Evolutionary conservation across 164 flowering plant genomes (phyloP).

Genomic region (Chimonanthus praecox): DNA sequence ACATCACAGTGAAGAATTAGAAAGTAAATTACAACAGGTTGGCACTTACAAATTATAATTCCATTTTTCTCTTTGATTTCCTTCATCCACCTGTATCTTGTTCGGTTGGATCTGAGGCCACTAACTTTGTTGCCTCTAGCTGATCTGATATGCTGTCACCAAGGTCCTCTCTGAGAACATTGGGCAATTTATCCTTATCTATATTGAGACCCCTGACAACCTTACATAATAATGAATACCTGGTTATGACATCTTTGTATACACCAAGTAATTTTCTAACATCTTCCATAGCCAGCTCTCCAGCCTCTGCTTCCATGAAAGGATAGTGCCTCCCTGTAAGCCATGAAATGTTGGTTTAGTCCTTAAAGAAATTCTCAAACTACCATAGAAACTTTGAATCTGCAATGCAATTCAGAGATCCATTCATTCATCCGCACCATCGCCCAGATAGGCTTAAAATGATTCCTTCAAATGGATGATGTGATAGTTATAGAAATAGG

Average conservation of each 20-base stretch:
- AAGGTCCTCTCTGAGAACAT: conserved; percentile 7
- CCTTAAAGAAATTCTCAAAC: too few species aligned
- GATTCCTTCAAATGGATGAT: too few species aligned
- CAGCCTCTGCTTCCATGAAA: conserved; percentile 38
- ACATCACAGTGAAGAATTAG: not conserved
- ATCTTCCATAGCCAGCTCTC: conserved; percentile 36
- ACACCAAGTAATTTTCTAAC: conserved; percentile 30
- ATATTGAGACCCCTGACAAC: conserved; percentile 13
- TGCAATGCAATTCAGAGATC: not conserved
- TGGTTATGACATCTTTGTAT: conserved; percentile 47
- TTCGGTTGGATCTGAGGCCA: not conserved
- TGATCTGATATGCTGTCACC: not conserved
- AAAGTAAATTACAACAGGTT: not conserved
- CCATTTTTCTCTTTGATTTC: not conserved
- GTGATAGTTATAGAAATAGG: too few species aligned
- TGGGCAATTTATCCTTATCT: conserved; percentile 7
- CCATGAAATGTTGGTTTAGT: not conserved
- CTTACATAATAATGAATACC: conserved; percentile 25
- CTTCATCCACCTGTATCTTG: not conserved
- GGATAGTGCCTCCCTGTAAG: conserved; percentile 21
- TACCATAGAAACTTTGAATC: too few species aligned
- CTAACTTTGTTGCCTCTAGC: not conserved
- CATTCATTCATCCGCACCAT: too few species aligned
- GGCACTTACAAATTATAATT: conserved; percentile 4
- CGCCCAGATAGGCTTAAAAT: too few species aligned